These are phyloP conservation scores for Pichia scutulata DNA, from an alignment of 805 yeast species.

Conservation along the genomic window DNA sequence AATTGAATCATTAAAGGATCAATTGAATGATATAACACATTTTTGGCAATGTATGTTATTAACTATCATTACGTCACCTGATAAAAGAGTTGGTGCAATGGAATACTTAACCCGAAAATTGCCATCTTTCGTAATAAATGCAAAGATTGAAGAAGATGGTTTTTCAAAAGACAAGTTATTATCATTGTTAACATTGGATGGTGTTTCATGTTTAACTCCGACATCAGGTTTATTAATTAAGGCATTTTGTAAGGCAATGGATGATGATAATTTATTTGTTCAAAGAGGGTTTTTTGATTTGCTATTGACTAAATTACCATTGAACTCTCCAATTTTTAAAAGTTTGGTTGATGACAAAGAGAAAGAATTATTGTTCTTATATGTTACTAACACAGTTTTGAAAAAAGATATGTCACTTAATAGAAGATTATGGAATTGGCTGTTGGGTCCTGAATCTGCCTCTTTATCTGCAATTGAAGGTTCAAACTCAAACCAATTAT, in stretches of 20 bases:
- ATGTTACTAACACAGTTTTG: slow-evolving; percentile 61
- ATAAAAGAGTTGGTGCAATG: slow-evolving; percentile 75
- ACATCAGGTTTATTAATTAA: slow-evolving; percentile 74
- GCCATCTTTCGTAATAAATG: slow-evolving; percentile 42
- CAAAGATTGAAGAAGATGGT: not conserved
- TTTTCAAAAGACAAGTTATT: slow-evolving; percentile 19
- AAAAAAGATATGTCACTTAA: slow-evolving; percentile 91
- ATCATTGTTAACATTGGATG: slow-evolving; percentile 29
- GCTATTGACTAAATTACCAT: slow-evolving; percentile 56
- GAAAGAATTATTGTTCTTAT: slow-evolving; percentile 47
- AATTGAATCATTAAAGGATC: slow-evolving; percentile 50
- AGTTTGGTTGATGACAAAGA: slow-evolving; percentile 43
- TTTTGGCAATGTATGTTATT: slow-evolving; percentile 84
- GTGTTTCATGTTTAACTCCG: slow-evolving; percentile 57
- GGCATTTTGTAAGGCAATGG: slow-evolving; percentile 64
- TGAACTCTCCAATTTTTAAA: slow-evolving; percentile 52
- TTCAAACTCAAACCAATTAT: slow-evolving; percentile 9
- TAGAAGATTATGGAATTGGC: slow-evolving; percentile 89
- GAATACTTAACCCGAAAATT: slow-evolving; percentile 62
- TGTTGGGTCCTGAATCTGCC: slow-evolving; percentile 58
- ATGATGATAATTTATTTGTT: slow-evolving; percentile 60
- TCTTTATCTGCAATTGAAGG: slow-evolving; percentile 4
- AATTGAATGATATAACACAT: slow-evolving; percentile 56
- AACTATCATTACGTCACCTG: slow-evolving; percentile 70
- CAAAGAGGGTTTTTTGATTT: slow-evolving; percentile 87